These are phyloP conservation scores for Fragosphaeria purpurea DNA, from an alignment of 2,329 filamentous ascomycete genomes.

Conservation along the genomic window DNA sequence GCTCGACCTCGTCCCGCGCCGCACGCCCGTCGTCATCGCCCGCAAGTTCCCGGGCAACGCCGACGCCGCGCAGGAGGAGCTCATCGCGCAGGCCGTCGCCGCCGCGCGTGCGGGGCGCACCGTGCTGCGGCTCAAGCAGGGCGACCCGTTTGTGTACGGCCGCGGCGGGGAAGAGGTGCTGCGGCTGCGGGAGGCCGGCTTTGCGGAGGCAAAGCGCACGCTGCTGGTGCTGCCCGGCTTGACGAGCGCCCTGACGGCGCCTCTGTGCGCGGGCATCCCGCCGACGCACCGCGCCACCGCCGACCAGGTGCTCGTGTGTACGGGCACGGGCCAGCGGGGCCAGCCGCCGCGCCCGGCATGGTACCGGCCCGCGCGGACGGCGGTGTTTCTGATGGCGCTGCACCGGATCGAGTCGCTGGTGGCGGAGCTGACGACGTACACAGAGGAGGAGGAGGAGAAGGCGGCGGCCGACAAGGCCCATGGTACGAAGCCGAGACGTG, in stretches of 20 bases:
- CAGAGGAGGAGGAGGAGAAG: conserved; percentile 18
- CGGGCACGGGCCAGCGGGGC: conserved; percentile 87
- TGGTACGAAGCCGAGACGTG: conserved; percentile 22
- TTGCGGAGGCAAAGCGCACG: conserved; percentile 35
- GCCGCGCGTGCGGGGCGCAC: conserved; percentile 57
- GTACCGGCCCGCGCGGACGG: conserved; percentile 66
- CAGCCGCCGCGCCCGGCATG: conserved; percentile 71
- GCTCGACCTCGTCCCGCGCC: conserved; percentile 78
- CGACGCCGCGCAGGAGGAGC: conserved; percentile 83
- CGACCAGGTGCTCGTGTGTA: conserved; percentile 93
- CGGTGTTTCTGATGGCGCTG: conserved; percentile 91
- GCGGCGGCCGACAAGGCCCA: conserved; percentile 14
- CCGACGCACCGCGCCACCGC: conserved; percentile 81
- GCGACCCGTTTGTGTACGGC: conserved; percentile 93
- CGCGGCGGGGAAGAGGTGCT: conserved; percentile 86
- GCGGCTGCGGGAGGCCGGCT: conserved; percentile 67
- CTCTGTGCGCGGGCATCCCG: conserved; percentile 80
- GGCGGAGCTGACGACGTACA: conserved; percentile 50
- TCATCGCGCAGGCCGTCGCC: conserved; percentile 66
- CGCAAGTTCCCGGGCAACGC: conserved; percentile 97
- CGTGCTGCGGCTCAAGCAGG: conserved; percentile 87
- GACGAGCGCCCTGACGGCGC: conserved; percentile 77
- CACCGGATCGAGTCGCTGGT: conserved; percentile 73
- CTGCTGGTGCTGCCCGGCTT: conserved; percentile 71
- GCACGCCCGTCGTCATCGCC: conserved; percentile 82